phyloP scores from a whole-genome alignment of 345 rosid species.

The Rhizophora apiculata region DNA sequence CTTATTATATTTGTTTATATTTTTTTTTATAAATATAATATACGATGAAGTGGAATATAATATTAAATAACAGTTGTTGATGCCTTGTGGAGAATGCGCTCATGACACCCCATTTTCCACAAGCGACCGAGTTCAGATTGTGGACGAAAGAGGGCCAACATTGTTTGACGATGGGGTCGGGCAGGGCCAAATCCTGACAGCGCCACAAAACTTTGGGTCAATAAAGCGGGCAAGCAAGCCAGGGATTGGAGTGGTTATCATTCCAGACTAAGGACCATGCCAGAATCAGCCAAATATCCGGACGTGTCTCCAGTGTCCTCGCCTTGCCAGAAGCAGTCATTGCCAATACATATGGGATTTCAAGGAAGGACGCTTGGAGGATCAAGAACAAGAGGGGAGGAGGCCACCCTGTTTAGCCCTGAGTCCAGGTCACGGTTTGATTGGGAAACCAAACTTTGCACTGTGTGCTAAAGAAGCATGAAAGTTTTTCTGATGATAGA shows the following conservation, averaged over 20 bases:
- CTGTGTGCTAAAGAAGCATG: too few species aligned
- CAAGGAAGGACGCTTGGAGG: conserved; percentile 34
- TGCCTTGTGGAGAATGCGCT: conserved; percentile 25
- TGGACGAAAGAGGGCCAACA: conserved; percentile 19
- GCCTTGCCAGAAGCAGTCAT: conserved; percentile 32
- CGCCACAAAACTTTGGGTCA: conserved; percentile 34
- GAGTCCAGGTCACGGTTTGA: neutral
- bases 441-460: too few species aligned
- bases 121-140: conserved; percentile 29
- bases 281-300: conserved; percentile 23
- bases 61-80: too few species aligned
- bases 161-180: conserved; percentile 25
- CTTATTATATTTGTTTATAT: neutral
- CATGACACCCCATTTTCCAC: conserved; percentile 21
- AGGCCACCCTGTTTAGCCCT: conserved; percentile 5
- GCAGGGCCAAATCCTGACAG: conserved; percentile 34
- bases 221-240: conserved; percentile 27
- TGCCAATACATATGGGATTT: conserved; percentile 26
- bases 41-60: too few species aligned
- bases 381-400: conserved; percentile 25
- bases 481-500: too few species aligned
- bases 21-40: too few species aligned
- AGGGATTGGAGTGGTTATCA: conserved; percentile 36
- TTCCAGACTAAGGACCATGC: conserved; percentile 32
- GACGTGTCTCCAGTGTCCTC: conserved; percentile 23